Conservation (phyloP, 1,284 basidiomycete genomes). For the Amylostereum chailletii region DNA sequence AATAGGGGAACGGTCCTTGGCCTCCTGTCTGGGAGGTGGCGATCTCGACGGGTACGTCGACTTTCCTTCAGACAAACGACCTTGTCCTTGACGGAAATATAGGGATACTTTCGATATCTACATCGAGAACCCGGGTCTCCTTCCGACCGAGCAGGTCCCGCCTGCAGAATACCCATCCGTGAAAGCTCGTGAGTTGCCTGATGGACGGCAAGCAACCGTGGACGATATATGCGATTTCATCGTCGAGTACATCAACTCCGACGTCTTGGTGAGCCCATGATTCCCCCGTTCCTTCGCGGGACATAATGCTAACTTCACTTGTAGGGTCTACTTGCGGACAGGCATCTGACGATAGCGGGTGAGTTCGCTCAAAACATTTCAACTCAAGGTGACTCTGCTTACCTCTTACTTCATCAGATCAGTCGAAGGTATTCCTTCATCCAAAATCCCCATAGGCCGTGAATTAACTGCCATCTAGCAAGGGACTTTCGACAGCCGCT, state of each 20-base stretch:
- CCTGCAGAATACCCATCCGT: slow-evolving; percentile 47
- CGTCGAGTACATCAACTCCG: slow-evolving; percentile 76
- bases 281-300: neutral
- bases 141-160: slow-evolving; percentile 37
- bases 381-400: neutral
- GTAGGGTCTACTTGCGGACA: slow-evolving; percentile 59
- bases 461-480: slow-evolving; percentile 26
- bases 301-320: neutral
- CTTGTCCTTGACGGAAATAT: neutral
- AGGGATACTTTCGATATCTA: slow-evolving; percentile 29
- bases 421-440: slow-evolving; percentile 41
- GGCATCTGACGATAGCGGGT: slow-evolving; percentile 71
- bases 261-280: slow-evolving; percentile 46
- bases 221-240: slow-evolving; percentile 77
- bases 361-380: slow-evolving; percentile 14
- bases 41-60: slow-evolving; percentile 61
- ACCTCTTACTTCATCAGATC: slow-evolving; percentile 33
- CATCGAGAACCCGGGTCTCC: slow-evolving; percentile 32
- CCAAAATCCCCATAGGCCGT: neutral
- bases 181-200: slow-evolving; percentile 19
- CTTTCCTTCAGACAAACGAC: neutral
- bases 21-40: slow-evolving; percentile 63
- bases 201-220: slow-evolving; percentile 52
- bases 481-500: slow-evolving; percentile 58
- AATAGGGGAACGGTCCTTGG: slow-evolving; percentile 51